phyloP scores from a whole-genome alignment of 768 basidiomycete species.

The Cystobasidium onofrii region DNA sequence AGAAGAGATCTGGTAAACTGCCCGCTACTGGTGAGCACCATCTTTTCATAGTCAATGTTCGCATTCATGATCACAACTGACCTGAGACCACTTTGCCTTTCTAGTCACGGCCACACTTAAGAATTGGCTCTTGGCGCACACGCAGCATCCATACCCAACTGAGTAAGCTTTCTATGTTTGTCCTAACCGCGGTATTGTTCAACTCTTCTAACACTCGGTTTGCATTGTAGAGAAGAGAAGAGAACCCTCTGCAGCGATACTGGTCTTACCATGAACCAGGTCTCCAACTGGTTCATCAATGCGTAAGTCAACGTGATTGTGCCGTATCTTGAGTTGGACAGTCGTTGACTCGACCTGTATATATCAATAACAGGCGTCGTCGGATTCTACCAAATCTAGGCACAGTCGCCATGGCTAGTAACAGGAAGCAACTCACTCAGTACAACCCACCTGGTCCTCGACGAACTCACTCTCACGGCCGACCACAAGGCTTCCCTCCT shows the following conservation, averaged over 20 bases:
- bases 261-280: conserved; percentile 23
- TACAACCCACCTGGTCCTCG: conserved; percentile 15
- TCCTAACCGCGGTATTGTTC: neutral
- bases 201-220: neutral
- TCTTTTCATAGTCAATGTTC: neutral
- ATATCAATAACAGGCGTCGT: neutral
- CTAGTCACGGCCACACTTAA: conserved; percentile 3
- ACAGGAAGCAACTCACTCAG: conserved; percentile 20
- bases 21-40: neutral
- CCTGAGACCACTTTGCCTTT: neutral
- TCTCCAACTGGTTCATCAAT: conserved; percentile 31
- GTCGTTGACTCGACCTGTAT: neutral
- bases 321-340: neutral
- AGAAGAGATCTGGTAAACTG: conserved; percentile 23
- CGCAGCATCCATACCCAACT: conserved; percentile 28
- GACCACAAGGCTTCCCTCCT: neutral
- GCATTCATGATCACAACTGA: neutral
- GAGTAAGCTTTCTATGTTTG: neutral
- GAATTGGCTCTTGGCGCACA: conserved; percentile 16
- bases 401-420: neutral
- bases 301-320: neutral
- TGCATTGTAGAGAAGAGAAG: conserved; percentile 19
- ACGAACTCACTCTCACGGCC: neutral
- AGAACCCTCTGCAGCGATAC: conserved; percentile 3
- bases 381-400: conserved; percentile 19